Evolutionary conservation across 192 early-diverging fungal species (phyloP).

Genomic region (Coemansia sp.): DNA sequence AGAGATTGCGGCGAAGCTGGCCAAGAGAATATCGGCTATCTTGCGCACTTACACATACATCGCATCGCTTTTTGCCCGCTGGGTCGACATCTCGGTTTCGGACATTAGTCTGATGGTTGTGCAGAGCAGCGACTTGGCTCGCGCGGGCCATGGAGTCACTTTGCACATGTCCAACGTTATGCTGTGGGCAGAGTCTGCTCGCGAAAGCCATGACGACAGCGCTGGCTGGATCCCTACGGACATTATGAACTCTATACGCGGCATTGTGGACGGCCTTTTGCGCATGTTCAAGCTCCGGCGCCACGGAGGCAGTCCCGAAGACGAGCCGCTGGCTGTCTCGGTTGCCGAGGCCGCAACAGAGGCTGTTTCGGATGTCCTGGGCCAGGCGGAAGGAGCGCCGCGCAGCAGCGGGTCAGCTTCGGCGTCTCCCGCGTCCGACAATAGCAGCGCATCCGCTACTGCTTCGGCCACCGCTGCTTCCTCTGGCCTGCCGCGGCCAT

Average conservation of each 20-base stretch:
- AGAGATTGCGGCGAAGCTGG: slow-evolving; percentile 36
- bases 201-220: slow-evolving; percentile 20
- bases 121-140: slow-evolving; percentile 41
- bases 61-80: slow-evolving; percentile 46
- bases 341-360: background rate
- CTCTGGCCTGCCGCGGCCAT: background rate
- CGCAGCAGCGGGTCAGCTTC: background rate
- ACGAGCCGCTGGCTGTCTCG: background rate
- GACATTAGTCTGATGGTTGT: slow-evolving; percentile 42
- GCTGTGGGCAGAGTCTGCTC: slow-evolving; percentile 50
- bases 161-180: slow-evolving; percentile 31
- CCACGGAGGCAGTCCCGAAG: background rate
- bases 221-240: slow-evolving; percentile 23
- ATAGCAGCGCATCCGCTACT: background rate
- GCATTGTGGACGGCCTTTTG: slow-evolving; percentile 32
- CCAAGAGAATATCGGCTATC: slow-evolving; percentile 33
- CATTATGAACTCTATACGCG: slow-evolving; percentile 28
- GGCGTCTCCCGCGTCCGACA: background rate
- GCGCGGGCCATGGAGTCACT: slow-evolving; percentile 45
- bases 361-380: background rate
- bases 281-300: slow-evolving; percentile 16
- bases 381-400: background rate
- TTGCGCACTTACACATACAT: slow-evolving; percentile 50
- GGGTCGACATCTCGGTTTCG: slow-evolving; percentile 44
- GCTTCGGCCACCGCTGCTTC: background rate